A percentile compares a stretch with the other conserved stretches of the same genome.
Evolutionary conservation across 2,329 filamentous ascomycete genomes (phyloP).

Genomic region (Colletotrichum sp.): DNA sequence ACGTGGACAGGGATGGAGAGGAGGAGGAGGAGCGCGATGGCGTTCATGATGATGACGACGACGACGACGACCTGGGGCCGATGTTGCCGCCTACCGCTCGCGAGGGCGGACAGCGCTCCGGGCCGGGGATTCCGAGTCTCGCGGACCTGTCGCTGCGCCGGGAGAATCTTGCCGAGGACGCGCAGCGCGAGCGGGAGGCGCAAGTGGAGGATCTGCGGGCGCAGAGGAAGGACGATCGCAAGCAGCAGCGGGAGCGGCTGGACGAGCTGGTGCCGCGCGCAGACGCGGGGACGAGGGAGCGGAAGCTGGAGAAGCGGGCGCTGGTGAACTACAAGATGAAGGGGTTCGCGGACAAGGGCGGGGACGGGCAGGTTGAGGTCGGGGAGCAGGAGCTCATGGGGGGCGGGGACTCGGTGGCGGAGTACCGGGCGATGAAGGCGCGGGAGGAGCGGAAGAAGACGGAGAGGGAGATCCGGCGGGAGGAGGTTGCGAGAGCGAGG

Average conservation of each 20-base stretch:
- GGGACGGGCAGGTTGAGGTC: constrained; percentile 51
- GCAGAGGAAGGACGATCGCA: constrained; percentile 68
- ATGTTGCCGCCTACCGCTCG: constrained; percentile 32
- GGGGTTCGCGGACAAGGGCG: constrained; percentile 67
- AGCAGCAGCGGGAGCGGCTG: constrained; percentile 70
- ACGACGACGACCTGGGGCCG: constrained; percentile 67
- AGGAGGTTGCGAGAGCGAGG: constrained; percentile 78
- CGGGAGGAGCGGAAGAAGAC: constrained; percentile 76
- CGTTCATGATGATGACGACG: constrained; percentile 54
- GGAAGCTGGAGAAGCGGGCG: constrained; percentile 83
- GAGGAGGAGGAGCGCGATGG: constrained; percentile 25
- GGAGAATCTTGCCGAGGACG: constrained; percentile 56
- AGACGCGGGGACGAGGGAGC: constrained; percentile 81
- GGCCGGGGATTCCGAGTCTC: constrained; percentile 72
- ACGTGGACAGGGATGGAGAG: constrained; percentile 9
- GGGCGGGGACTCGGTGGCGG: constrained; percentile 66
- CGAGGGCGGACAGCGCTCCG: constrained; percentile 30
- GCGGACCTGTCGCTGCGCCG: constrained; percentile 73
- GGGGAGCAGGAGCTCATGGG: constrained; percentile 81
- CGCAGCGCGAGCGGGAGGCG: constrained; percentile 48
- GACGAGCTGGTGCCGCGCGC: constrained; percentile 86
- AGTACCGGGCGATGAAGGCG: constrained; percentile 71
- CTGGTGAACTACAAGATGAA: constrained; percentile 76
- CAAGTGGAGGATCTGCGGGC: constrained; percentile 58
- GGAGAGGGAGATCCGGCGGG: constrained; percentile 80